These are phyloP conservation scores for Pythium folliculosum DNA, from an alignment of 352 stramenopile genomes.

Conservation along the genomic window DNA sequence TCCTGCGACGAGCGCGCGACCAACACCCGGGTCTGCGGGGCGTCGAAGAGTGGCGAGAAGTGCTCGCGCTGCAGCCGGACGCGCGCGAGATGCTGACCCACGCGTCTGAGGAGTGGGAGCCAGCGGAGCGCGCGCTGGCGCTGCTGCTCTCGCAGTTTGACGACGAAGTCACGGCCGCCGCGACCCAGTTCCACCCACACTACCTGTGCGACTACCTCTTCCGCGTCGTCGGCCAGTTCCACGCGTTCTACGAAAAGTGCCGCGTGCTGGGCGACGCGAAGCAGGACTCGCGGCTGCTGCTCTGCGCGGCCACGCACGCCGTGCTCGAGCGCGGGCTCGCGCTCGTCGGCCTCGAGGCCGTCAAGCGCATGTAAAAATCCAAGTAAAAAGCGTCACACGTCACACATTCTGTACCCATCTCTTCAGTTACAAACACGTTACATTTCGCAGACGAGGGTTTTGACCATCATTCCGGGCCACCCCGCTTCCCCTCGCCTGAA, in stretches of 20 bases:
- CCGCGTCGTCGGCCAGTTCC: constrained; percentile 74
- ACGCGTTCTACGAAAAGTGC: constrained; percentile 83
- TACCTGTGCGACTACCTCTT: constrained; percentile 85
- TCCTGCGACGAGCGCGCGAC: constrained; percentile 58
- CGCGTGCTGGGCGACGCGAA: constrained; percentile 65
- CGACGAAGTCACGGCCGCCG: constrained; percentile 59
- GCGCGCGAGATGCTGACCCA: constrained; percentile 39
- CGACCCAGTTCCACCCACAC: constrained; percentile 70
- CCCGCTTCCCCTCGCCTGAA: background rate
- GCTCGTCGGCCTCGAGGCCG: constrained; percentile 64
- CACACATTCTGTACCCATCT: constrained; percentile 8
- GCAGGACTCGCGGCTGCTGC: constrained; percentile 65
- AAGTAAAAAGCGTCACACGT: constrained; percentile 11
- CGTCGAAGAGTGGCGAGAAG: constrained; percentile 35
- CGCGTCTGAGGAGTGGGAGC: constrained; percentile 61
- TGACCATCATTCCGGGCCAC: constrained; percentile 11
- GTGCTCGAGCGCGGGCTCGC: constrained; percentile 67
- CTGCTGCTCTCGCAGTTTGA: constrained; percentile 79
- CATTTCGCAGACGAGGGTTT: background rate
- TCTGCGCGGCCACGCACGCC: constrained; percentile 75
- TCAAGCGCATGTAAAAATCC: constrained; percentile 79
- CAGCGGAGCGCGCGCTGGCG: constrained; percentile 65
- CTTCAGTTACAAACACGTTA: constrained; percentile 4
- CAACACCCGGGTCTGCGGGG: constrained; percentile 23
- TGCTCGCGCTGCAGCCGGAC: constrained; percentile 31